Evolutionary conservation across 2,329 filamentous ascomycete genomes (phyloP), one percentile per base, ranked within the genome.

Genomic region (Capronia coronata): DNA sequence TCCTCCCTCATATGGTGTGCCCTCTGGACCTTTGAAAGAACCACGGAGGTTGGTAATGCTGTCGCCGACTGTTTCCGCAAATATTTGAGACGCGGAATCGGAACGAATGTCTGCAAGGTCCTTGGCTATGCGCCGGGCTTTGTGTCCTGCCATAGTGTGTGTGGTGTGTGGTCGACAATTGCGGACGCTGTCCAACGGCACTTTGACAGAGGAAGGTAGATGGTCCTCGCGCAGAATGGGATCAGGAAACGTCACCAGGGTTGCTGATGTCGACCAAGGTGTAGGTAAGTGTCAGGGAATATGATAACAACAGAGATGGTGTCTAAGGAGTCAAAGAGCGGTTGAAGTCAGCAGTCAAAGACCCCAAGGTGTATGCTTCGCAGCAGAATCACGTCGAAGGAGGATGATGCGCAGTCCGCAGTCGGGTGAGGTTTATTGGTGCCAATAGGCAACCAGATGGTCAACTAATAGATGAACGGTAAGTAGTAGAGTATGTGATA

Each of bases 1-100:
- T 34, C 89, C 93, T 16, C 88, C 89, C 59, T 90, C 87, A 65
- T 97, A 98, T 0, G 93, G 89, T 1, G 91, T 95, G 57, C 94
- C 89, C 29, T 91, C 89, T 1, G 93, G 93, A 0, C 88, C 93
- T 30, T 77, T 77, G 66, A 98, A 93, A 49, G 81, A 79, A 50
- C 91, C 93, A 59, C 82, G 83, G 55, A 98, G 80, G 63, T 91
- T 86, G 50, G 83, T 87, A 49, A 97, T 72, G 67, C 89, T 85
- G 56, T 80, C 77, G 23, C 72, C 76, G 49, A 81, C 71, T 1
- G 82, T 76, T 46, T 80, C 73, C 11, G 86, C 87, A 23, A 75
- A 76, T 62, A 97, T 87, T 53, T 87, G 83, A 16, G 88, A 94
- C 54, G 80, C 78, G 48, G 78, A 76, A 64, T 98, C 93, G 53